A percentile compares a stretch with the other conserved stretches of the same genome.
These are phyloP conservation scores for Tuber microsphaerosporum DNA, from an alignment of 495 filamentous ascomycete species.

Conservation along the genomic window DNA sequence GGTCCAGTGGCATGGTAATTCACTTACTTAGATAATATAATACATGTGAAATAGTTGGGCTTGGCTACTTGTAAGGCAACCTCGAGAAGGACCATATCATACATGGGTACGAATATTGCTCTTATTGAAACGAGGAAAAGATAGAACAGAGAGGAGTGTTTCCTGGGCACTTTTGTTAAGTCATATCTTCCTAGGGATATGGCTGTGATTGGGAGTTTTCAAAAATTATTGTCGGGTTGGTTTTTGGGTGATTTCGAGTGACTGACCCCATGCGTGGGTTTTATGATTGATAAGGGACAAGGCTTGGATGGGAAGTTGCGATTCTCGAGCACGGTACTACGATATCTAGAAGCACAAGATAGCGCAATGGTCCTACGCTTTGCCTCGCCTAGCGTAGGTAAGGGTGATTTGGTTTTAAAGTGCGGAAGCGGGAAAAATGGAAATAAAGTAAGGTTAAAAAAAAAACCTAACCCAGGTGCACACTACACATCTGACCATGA, in stretches of 20 bases:
- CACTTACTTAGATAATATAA: too few species aligned
- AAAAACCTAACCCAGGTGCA: not conserved
- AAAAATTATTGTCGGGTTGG: too few species aligned
- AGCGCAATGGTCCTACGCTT: not conserved
- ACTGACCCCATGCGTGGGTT: not conserved
- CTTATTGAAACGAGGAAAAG: too few species aligned
- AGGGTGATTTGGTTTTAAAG: not conserved
- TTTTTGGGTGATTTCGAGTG: not conserved
- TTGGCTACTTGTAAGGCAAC: too few species aligned
- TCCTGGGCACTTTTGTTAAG: too few species aligned
- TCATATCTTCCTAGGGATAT: too few species aligned
- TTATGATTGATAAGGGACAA: not conserved
- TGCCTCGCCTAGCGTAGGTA: not conserved
- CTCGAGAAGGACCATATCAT: too few species aligned
- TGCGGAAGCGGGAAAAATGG: not conserved
- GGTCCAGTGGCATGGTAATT: not conserved
- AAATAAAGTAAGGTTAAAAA: not conserved
- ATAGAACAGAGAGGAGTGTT: too few species aligned
- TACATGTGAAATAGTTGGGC: too few species aligned
- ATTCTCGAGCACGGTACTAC: not conserved
- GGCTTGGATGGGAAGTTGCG: not conserved
- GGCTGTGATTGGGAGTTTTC: too few species aligned
- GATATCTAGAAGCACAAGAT: not conserved
- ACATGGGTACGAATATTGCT: too few species aligned
- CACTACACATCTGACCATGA: not conserved